These are phyloP conservation scores for Lactarius pseudohatsudake DNA, from an alignment of 768 basidiomycete genomes.

Conservation along the genomic window DNA sequence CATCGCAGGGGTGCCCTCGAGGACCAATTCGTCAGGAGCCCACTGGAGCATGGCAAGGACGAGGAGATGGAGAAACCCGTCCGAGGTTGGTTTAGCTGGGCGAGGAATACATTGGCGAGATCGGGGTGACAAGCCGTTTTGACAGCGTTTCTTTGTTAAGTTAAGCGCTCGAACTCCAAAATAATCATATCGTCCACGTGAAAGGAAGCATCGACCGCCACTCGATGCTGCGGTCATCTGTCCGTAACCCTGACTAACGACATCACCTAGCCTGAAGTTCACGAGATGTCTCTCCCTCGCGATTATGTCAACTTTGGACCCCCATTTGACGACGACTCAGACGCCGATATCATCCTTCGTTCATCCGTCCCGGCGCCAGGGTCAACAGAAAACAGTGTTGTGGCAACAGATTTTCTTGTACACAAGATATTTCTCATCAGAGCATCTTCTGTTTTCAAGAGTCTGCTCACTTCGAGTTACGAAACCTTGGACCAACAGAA, in stretches of 20 bases:
- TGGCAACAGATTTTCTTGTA: constrained; percentile 9
- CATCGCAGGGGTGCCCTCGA: constrained; percentile 16
- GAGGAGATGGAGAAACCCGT: not conserved
- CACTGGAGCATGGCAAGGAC: constrained; percentile 6
- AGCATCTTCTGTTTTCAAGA: constrained; percentile 18
- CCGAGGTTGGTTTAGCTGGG: constrained; percentile 18
- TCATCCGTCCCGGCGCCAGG: not conserved
- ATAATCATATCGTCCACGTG: constrained; percentile 1
- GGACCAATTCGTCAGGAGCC: constrained; percentile 29
- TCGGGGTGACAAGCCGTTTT: not conserved
- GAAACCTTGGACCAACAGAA: not conserved
- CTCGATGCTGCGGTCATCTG: not conserved
- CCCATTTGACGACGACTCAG: constrained; percentile 51
- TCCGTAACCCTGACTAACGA: not conserved
- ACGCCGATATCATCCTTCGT: constrained; percentile 35
- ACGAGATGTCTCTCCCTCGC: constrained; percentile 5
- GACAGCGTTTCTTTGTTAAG: not conserved
- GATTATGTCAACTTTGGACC: constrained; percentile 33
- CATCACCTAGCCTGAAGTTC: not conserved
- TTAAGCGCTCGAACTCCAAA: not conserved
- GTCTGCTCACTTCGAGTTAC: constrained; percentile 3
- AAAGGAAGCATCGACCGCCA: not conserved
- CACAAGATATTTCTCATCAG: constrained; percentile 15
- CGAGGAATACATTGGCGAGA: constrained; percentile 7
- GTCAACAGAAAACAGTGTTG: not conserved